Conservation (phyloP, 495 filamentous ascomycete species). For the Hyaloscypha hepaticicola region DNA sequence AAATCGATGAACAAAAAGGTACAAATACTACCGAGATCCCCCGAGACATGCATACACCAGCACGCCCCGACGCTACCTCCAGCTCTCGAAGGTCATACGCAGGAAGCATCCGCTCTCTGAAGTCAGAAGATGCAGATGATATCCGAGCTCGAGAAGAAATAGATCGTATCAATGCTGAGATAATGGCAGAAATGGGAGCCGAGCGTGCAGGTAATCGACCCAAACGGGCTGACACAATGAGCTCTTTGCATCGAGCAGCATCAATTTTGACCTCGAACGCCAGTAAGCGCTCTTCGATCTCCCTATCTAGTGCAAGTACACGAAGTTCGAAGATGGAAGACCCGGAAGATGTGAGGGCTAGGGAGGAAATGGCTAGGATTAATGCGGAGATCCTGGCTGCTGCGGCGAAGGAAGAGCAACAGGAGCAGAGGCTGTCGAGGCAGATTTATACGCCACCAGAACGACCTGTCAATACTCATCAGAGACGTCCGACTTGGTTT, state of each 20-base stretch:
- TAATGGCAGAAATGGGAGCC: neutral
- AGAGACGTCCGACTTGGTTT: neutral
- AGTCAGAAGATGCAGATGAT: slow-evolving; percentile 1
- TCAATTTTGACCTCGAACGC: neutral
- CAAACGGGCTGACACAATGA: neutral
- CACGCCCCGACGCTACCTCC: neutral
- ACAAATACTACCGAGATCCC: neutral
- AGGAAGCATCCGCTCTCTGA: neutral
- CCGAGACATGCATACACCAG: neutral
- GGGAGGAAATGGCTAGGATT: neutral
- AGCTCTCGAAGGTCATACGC: neutral
- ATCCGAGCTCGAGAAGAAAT: slow-evolving; percentile 3
- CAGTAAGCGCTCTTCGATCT: neutral
- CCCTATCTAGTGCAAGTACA: neutral
- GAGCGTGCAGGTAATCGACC: neutral
- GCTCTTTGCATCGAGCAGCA: neutral
- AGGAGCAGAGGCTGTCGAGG: neutral
- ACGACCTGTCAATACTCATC: neutral
- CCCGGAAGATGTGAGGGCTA: neutral
- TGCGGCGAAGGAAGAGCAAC: neutral
- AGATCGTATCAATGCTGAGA: neutral
- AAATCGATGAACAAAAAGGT: neutral
- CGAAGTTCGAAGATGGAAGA: neutral
- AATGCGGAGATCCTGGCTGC: slow-evolving; percentile 3
- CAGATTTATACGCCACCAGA: neutral